Conservation (phyloP, 1,139 yeast genomes). For the Taiozyma onychis region DNA sequence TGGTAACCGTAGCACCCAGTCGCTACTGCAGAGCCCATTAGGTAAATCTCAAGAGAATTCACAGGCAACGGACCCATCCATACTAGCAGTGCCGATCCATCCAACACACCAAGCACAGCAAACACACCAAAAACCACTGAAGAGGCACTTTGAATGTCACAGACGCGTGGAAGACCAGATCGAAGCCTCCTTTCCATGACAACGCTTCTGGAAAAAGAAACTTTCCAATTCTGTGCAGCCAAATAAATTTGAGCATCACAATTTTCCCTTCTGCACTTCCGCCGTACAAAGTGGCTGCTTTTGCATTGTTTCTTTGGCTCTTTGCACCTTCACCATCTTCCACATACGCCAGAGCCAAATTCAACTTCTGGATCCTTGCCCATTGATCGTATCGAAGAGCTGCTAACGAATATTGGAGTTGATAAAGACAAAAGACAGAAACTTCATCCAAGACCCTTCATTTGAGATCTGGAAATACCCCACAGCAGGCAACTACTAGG, state of each 20-base stretch:
- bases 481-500: too few species aligned
- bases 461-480: too few species aligned
- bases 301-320: background rate
- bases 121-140: too few species aligned
- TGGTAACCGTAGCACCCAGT: too few species aligned
- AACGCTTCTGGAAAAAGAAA: background rate
- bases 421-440: background rate
- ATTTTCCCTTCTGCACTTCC: background rate
- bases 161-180: background rate
- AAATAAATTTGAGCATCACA: background rate
- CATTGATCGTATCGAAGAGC: background rate
- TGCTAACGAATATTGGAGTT: background rate
- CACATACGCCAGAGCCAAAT: background rate
- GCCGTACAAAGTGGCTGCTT: background rate
- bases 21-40: too few species aligned
- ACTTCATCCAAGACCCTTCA: too few species aligned
- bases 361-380: background rate
- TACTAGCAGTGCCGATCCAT: too few species aligned
- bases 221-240: background rate
- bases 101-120: too few species aligned
- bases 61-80: too few species aligned
- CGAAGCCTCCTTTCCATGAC: background rate
- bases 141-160: background rate
- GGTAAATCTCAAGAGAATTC: too few species aligned
- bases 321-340: too few species aligned